Conservation (phyloP, 2,329 filamentous ascomycete species). For the Ophiocordyceps sinensis region DNA sequence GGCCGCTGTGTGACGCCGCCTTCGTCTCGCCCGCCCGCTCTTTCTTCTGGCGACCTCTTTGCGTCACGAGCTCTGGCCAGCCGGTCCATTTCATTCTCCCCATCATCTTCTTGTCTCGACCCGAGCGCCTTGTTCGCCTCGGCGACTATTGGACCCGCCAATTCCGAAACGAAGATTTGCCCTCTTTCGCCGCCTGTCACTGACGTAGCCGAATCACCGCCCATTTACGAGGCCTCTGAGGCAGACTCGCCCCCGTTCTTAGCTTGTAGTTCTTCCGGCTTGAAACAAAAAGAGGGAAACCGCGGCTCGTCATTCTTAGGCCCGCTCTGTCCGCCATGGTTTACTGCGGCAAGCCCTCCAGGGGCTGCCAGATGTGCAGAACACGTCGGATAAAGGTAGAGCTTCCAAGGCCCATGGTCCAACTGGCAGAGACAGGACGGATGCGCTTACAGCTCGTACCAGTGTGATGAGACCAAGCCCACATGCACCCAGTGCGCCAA, state of each 20-base stretch:
- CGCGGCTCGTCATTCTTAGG: neutral
- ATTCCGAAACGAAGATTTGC: no score
- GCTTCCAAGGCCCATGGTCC: neutral
- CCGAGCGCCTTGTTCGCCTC: no score
- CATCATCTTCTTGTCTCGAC: no score
- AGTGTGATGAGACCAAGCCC: constrained; percentile 56
- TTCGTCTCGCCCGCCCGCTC: neutral
- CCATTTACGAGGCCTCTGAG: no score
- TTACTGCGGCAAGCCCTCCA: constrained; percentile 50
- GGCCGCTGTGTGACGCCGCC: neutral
- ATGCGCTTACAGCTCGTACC: neutral
- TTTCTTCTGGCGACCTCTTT: neutral
- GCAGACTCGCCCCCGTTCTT: no score
- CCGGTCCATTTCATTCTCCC: no score
- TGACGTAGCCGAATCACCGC: no score
- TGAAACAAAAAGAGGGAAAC: neutral
- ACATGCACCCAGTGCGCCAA: constrained; percentile 52
- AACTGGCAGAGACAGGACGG: neutral
- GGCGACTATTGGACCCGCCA: no score
- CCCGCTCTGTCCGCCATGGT: constrained; percentile 31
- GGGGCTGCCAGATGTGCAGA: constrained; percentile 62
- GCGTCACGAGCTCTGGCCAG: no score
- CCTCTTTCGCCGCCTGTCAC: no score
- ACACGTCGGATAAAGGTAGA: constrained; percentile 57
- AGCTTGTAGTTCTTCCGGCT: no score